These are phyloP conservation scores for Podaxis carcinomalis DNA, from an alignment of 768 basidiomycete genomes.

Conservation along the genomic window DNA sequence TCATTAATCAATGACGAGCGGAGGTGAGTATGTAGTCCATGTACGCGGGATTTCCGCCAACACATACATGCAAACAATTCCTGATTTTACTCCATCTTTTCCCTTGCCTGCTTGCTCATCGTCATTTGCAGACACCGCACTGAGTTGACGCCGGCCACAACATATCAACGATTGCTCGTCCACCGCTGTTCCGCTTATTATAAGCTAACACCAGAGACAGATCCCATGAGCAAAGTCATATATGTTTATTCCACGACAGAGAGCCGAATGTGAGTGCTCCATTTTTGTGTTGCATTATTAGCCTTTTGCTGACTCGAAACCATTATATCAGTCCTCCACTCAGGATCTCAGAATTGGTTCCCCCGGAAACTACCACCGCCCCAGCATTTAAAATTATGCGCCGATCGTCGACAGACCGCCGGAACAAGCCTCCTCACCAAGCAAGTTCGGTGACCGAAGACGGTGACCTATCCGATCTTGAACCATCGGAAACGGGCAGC, in stretches of 20 bases:
- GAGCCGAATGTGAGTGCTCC: conserved; percentile 65
- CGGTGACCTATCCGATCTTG: conserved; percentile 70
- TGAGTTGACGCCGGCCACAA: conserved; percentile 65
- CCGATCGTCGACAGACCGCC: conserved; percentile 51
- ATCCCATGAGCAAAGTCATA: conserved; percentile 60
- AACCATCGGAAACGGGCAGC: conserved; percentile 80
- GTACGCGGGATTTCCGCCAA: conserved; percentile 8
- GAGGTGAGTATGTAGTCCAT: conserved; percentile 42
- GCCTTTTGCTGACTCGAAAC: conserved; percentile 14
- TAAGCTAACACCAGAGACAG: conserved; percentile 66
- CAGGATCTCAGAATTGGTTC: conserved; percentile 73
- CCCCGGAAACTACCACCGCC: conserved; percentile 60
- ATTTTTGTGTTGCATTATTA: conserved; percentile 10
- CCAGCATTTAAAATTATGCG: conserved; percentile 91
- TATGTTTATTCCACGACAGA: conserved; percentile 52
- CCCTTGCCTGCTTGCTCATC: not conserved
- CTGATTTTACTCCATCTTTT: conserved; percentile 8
- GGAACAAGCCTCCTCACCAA: conserved; percentile 60
- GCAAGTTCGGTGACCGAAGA: conserved; percentile 73
- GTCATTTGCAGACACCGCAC: conserved; percentile 47
- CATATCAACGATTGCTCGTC: conserved; percentile 82
- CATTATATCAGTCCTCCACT: conserved; percentile 52
- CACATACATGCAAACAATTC: not conserved
- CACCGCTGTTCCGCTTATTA: conserved; percentile 85
- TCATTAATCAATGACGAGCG: conserved; percentile 63